These are phyloP conservation scores for Medicago arabica DNA, from an alignment of 306 rosid genomes.

Conservation along the genomic window DNA sequence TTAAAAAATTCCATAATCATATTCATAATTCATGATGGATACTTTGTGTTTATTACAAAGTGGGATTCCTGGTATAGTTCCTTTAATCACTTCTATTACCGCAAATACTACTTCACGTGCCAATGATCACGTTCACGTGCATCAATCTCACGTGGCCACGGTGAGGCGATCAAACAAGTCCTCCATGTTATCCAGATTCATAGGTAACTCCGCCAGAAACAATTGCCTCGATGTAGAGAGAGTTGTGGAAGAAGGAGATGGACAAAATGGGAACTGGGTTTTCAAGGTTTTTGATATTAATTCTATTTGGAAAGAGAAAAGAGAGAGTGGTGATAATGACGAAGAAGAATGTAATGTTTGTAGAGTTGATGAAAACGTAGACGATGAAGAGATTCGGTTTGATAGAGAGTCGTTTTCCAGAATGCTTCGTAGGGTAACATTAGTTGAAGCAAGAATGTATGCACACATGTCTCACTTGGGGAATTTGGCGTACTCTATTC, in stretches of 20 bases:
- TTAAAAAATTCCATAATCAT: background rate
- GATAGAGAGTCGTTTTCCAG: slow-evolving; percentile 73
- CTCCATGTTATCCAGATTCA: background rate
- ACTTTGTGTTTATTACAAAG: background rate
- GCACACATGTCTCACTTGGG: slow-evolving; percentile 95
- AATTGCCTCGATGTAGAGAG: background rate
- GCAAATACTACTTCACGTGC: background rate
- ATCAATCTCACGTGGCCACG: background rate
- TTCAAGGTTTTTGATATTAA: slow-evolving; percentile 73
- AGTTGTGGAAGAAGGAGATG: slow-evolving; percentile 9
- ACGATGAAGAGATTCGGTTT: slow-evolving; percentile 45
- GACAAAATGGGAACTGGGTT: slow-evolving; percentile 66
- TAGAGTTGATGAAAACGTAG: slow-evolving; percentile 47
- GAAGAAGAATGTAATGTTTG: slow-evolving; percentile 61
- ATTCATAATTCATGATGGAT: background rate
- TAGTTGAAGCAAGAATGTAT: slow-evolving; percentile 76
- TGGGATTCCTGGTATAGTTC: background rate
- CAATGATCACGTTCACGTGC: background rate
- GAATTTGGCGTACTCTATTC: slow-evolving; percentile 72
- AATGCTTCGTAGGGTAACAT: slow-evolving; percentile 80
- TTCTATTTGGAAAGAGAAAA: slow-evolving; percentile 67
- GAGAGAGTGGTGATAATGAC: slow-evolving; percentile 16
- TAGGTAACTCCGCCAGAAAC: background rate
- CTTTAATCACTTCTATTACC: background rate
- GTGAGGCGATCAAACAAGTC: background rate